Evolutionary conservation across 148 eudicot species (phyloP), one percentile per base, ranked within the genome.

Genomic region (Vaccinium myrtillus): DNA sequence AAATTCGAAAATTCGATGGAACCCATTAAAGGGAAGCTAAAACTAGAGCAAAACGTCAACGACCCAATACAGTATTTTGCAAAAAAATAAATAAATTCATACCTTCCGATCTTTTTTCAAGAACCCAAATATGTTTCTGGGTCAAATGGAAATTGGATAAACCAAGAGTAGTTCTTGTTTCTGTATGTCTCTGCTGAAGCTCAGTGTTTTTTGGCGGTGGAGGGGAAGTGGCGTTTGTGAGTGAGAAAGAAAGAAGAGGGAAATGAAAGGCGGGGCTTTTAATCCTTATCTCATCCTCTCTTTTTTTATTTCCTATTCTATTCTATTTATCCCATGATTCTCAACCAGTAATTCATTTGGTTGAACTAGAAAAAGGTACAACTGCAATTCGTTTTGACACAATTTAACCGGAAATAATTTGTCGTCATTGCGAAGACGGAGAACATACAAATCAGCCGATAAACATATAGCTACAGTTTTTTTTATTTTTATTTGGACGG

Each of bases 261-360:
- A 87, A 85, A 89, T 50, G 86, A 54, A 87, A 82, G 88, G 87
- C 77, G 86, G 59, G 87, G 81, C 87, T 85, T 89, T 61, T 89
- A 88, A 85, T 89, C 91, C 93, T 92, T 90, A 92, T 92, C 95
- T 89, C 90, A 75, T 89, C 84, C 75, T 79, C 85, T 32, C 12
- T 15, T 23, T 3, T 3, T 13, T 50, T 50, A 69, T 69, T 69
- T 69, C 43, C 74, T 13, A 69, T 4, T 65, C 71, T 2, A 23
- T 65, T 25, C 12, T 8, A 18, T 7, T 58, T 63, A 61, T 63
- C 69, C 27, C 27, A 63, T 21, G 27, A 21, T 63, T 63, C 25
- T 21, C 25, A n/a, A 61, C 65, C 19, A 3, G 69, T 63, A 11
- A 13, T 25, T 27, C 73, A 0, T n/a, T 23, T 25, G 36, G 32